Evolutionary conservation across 306 rosid species (phyloP).

Genomic region (Lagenaria siceraria): DNA sequence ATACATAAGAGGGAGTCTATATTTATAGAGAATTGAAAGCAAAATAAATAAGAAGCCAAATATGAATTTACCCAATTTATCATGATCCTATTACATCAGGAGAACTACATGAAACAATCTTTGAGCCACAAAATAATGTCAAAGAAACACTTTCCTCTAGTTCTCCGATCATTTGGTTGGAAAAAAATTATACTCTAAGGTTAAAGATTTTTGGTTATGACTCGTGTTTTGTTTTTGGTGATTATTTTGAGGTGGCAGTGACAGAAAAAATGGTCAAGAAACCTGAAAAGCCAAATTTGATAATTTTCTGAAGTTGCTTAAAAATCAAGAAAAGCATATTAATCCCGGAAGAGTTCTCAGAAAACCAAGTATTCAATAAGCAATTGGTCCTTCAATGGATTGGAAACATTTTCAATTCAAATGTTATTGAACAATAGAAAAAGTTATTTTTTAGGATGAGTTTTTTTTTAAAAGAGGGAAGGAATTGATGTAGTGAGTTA

Average conservation of each 20-base stretch:
- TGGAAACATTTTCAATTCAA: not conserved
- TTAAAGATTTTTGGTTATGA: not conserved
- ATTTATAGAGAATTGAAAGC: no score
- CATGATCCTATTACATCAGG: no score
- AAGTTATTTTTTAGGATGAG: not conserved
- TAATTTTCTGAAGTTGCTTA: not conserved
- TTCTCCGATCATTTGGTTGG: not conserved
- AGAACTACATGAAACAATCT: no score
- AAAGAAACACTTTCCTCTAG: no score
- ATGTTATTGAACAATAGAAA: not conserved
- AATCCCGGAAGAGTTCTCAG: not conserved
- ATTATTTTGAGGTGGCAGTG: no score
- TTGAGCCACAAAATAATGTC: no score
- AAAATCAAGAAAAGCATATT: not conserved
- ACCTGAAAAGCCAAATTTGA: not conserved
- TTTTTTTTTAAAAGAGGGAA: not conserved
- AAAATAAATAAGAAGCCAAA: no score
- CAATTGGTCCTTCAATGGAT: not conserved
- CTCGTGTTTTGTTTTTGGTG: not conserved
- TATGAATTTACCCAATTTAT: no score
- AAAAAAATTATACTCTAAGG: not conserved
- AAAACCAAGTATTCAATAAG: not conserved
- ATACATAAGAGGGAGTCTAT: no score
- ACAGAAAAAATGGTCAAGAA: no score
- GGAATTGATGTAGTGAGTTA: not conserved